A percentile compares a stretch with the other conserved stretches of the same genome.
These are phyloP conservation scores for Termitomyces sp. DNA, from an alignment of 768 basidiomycete genomes.

Conservation along the genomic window DNA sequence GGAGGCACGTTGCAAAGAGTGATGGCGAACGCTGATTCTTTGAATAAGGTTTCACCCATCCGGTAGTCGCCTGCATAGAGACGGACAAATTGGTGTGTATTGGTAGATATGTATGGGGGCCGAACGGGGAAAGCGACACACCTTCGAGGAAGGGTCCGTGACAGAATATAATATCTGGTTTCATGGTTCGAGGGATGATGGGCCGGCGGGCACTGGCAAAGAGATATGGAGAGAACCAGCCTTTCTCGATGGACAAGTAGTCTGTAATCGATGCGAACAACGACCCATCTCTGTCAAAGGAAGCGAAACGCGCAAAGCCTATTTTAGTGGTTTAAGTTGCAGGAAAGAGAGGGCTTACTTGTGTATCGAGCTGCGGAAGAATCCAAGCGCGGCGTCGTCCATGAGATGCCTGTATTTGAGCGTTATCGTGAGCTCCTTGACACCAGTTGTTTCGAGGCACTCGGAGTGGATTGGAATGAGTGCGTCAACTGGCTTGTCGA, in stretches of 20 bases:
- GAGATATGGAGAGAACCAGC: conserved; percentile 66
- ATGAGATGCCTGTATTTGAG: conserved; percentile 50
- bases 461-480: conserved; percentile 40
- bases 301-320: neutral
- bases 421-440: conserved; percentile 39
- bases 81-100: neutral
- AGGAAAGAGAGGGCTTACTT: conserved; percentile 30
- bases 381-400: conserved; percentile 57
- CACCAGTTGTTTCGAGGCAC: conserved; percentile 50
- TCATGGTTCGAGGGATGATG: conserved; percentile 58
- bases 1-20: conserved; percentile 34
- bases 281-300: conserved; percentile 41
- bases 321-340: too few species aligned
- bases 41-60: conserved; percentile 54
- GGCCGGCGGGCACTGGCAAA: conserved; percentile 60
- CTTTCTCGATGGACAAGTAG: conserved; percentile 59
- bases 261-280: conserved; percentile 63
- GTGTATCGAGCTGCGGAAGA: conserved; percentile 59
- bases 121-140: conserved; percentile 10
- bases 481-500: conserved; percentile 43
- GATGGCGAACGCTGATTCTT: conserved; percentile 53
- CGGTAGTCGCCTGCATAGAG: conserved; percentile 51
- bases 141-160: conserved; percentile 64
- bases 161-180: conserved; percentile 62
- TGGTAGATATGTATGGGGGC: too few species aligned